Conservation (phyloP, 345 rosid species). For the Cardamine chenopodiifolia region DNA sequence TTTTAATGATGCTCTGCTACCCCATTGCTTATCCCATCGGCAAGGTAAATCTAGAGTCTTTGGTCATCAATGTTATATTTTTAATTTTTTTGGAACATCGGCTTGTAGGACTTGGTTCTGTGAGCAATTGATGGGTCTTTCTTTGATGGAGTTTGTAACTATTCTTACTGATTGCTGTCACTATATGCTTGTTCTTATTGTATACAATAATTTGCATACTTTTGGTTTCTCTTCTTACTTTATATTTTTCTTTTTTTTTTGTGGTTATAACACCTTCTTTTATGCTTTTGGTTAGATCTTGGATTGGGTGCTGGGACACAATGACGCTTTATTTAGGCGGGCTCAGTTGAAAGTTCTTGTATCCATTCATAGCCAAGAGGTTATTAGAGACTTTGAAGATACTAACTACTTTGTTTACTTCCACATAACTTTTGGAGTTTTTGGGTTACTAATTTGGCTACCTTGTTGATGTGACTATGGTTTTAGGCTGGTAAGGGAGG, state of each 20-base stretch:
- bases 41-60: slow-evolving; percentile 53
- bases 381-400: slow-evolving; percentile 41
- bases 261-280: neutral
- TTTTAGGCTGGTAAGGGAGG: slow-evolving; percentile 97
- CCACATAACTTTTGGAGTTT: neutral
- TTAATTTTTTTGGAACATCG: neutral
- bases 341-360: slow-evolving; percentile 97
- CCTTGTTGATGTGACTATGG: neutral
- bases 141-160: neutral
- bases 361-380: slow-evolving; percentile 90
- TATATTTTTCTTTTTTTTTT: neutral
- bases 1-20: slow-evolving; percentile 79
- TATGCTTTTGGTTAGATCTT: slow-evolving; percentile 58
- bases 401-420: neutral
- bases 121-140: neutral
- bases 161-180: neutral
- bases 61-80: neutral
- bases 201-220: neutral
- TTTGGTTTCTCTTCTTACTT: neutral
- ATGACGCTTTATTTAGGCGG: slow-evolving; percentile 85
- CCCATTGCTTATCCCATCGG: slow-evolving; percentile 94
- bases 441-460: slow-evolving; percentile 1
- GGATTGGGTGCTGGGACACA: slow-evolving; percentile 90
- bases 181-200: neutral
- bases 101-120: neutral